Evolutionary conservation across 164 flowering plant genomes (phyloP).

Genomic region (Nymphaea colorata): DNA sequence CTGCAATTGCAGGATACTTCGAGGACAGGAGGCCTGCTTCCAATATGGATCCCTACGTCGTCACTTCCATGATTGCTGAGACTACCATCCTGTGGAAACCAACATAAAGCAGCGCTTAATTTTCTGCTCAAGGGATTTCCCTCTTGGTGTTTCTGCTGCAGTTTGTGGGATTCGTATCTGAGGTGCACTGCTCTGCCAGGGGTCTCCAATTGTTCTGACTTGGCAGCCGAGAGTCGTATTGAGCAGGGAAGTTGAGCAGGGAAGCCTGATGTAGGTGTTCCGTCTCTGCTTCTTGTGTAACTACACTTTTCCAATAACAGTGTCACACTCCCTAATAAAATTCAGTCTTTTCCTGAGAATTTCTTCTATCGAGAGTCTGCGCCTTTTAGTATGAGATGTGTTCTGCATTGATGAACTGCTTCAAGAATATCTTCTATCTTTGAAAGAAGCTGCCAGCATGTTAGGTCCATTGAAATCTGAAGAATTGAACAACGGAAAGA

Average conservation of each 20-base stretch:
- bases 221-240: not conserved
- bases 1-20: constrained; percentile 18
- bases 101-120: constrained; percentile 2
- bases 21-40: constrained; percentile 41
- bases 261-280: not conserved
- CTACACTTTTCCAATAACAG: not conserved
- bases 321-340: not conserved
- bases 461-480: too few relatives aligned
- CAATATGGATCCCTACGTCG: constrained; percentile 33
- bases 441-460: too few relatives aligned
- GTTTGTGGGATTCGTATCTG: not conserved
- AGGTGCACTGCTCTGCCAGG: not conserved
- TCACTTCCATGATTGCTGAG: constrained; percentile 29
- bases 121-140: not conserved
- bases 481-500: too few relatives aligned
- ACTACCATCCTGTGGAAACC: constrained; percentile 29
- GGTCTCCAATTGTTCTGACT: not conserved
- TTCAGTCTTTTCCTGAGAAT: too few relatives aligned
- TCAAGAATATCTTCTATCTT: too few relatives aligned
- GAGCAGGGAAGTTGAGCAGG: not conserved
- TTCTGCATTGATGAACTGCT: too few relatives aligned
- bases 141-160: not conserved
- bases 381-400: too few relatives aligned
- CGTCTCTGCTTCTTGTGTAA: not conserved
- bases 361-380: too few relatives aligned